Conservation (phyloP, 2,329 filamentous ascomycete species). For the Apiospora arundinis region DNA sequence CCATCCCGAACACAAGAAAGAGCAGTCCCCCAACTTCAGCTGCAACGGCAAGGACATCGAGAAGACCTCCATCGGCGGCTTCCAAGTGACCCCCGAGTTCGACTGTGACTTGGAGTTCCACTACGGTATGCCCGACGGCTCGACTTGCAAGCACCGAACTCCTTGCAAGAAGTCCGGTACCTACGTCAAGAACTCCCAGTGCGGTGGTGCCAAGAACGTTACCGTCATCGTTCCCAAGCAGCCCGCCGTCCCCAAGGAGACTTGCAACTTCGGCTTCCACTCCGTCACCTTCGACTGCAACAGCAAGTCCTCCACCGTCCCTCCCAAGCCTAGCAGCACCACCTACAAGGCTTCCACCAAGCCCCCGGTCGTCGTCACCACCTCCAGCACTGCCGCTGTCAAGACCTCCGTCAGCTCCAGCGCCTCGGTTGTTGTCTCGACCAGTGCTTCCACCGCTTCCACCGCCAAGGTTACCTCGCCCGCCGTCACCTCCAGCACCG, state of each 20-base stretch:
- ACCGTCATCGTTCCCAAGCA: slow-evolving; percentile 71
- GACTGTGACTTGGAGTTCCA: slow-evolving; percentile 84
- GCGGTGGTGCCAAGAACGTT: slow-evolving; percentile 87
- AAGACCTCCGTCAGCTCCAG: slow-evolving; percentile 23
- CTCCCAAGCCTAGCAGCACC: slow-evolving; percentile 25
- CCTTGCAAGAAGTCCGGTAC: slow-evolving; percentile 72
- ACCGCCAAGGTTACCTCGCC: slow-evolving; percentile 28
- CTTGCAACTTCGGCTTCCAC: slow-evolving; percentile 76
- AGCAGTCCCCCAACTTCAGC: slow-evolving; percentile 64
- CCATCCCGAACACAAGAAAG: slow-evolving; percentile 49
- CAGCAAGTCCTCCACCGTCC: slow-evolving; percentile 43
- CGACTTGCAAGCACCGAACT: slow-evolving; percentile 78
- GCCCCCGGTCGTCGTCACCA: slow-evolving; percentile 33
- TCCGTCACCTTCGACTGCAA: slow-evolving; percentile 78
- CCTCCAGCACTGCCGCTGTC: slow-evolving; percentile 29
- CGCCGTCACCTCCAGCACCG: slow-evolving; percentile 27
- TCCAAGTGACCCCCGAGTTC: slow-evolving; percentile 76
- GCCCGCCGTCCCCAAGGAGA: slow-evolving; percentile 59
- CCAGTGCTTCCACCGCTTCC: slow-evolving; percentile 30
- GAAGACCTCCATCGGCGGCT: slow-evolving; percentile 76
- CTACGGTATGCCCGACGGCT: slow-evolving; percentile 85
- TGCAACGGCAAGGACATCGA: slow-evolving; percentile 50
- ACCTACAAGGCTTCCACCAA: slow-evolving; percentile 30
- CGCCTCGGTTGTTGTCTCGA: slow-evolving; percentile 27
- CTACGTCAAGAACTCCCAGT: slow-evolving; percentile 82